These are phyloP conservation scores for Ustilago esculenta DNA, from an alignment of 1,284 basidiomycete genomes.

Conservation along the genomic window DNA sequence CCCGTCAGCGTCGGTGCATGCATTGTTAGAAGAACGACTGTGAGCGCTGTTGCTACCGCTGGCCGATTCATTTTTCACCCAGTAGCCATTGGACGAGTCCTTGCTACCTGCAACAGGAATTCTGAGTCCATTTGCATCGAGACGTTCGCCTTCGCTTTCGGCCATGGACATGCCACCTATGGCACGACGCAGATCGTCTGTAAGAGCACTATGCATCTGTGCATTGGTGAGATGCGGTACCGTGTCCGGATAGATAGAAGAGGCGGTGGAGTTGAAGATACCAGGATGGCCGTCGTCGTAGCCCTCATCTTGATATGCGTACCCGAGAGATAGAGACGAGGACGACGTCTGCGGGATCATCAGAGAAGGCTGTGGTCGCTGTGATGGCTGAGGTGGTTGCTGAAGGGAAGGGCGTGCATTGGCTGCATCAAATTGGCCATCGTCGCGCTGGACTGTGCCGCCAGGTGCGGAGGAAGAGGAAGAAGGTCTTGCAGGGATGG, in stretches of 20 bases:
- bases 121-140: constrained; percentile 36
- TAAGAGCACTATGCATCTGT: constrained; percentile 51
- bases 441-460: constrained; percentile 16
- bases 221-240: constrained; percentile 50
- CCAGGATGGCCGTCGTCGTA: constrained; percentile 50
- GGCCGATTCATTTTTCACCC: constrained; percentile 23
- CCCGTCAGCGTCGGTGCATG: neutral
- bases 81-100: constrained; percentile 39
- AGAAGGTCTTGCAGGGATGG: constrained; percentile 42
- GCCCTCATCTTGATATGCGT: constrained; percentile 41
- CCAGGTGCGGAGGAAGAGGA: constrained; percentile 38
- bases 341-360: constrained; percentile 33
- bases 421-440: constrained; percentile 9
- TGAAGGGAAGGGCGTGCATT: constrained; percentile 9
- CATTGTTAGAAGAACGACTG: constrained; percentile 6
- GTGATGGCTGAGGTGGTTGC: constrained; percentile 10
- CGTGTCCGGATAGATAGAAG: constrained; percentile 57
- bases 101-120: constrained; percentile 38
- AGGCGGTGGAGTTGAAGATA: constrained; percentile 26
- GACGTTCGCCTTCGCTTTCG: constrained; percentile 39
- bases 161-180: constrained; percentile 53
- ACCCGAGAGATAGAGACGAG: constrained; percentile 19
- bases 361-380: constrained; percentile 37
- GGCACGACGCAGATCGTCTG: constrained; percentile 59
- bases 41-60: constrained; percentile 7